Evolutionary conservation across 805 yeast species (phyloP), one percentile per base, ranked within the genome.

Genomic region (Alloascoidea hylecoeti): DNA sequence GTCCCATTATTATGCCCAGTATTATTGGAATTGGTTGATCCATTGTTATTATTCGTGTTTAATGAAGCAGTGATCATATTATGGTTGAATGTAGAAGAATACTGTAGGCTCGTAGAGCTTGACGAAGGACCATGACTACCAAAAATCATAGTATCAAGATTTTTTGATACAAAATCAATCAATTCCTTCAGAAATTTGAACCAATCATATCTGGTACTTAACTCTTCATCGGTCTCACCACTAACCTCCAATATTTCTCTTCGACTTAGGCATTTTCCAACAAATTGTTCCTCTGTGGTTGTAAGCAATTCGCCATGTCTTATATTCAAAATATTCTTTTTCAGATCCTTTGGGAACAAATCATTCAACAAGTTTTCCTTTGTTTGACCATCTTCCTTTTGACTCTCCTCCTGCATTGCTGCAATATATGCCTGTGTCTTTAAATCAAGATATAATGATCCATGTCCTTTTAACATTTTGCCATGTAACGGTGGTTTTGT

Each of bases 381-480:
- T 1, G 80, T 61, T 45, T 80, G 63, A 39, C 74, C 72, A 6
- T 67, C 68, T 35, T 55, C 56, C 9, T 79, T 83, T 45, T 80
- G 63, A 39, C 74, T 72, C 5, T 67, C 68, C 35, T 55, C 56
- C 9, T 79, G 83, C 42, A 88, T 56, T 0, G 94, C 95, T 1
- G 96, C 78, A 15, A 92, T 86, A 51, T 75, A 92, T 0, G 96
- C 95, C 56, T 92, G 98, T 0, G 98, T 92, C 54, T 92, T 92
- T 52, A 92, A 66, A 47, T 92, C 96, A 32, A 92, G 63, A 47
- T 68, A 85, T 37, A 92, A 58, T 9, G 72, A 74, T 0, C 92
- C 86, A 47, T 84, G 96, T 5, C 81, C 72, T 53, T 86, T 86
- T 41, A 85, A 60, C 33, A 92, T 61, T 47, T 77, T 72, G 3